A percentile compares a stretch with the other conserved stretches of the same genome.
These are phyloP conservation scores for Apiospora arundinis DNA, from an alignment of 2,329 filamentous ascomycete genomes.

Conservation along the genomic window DNA sequence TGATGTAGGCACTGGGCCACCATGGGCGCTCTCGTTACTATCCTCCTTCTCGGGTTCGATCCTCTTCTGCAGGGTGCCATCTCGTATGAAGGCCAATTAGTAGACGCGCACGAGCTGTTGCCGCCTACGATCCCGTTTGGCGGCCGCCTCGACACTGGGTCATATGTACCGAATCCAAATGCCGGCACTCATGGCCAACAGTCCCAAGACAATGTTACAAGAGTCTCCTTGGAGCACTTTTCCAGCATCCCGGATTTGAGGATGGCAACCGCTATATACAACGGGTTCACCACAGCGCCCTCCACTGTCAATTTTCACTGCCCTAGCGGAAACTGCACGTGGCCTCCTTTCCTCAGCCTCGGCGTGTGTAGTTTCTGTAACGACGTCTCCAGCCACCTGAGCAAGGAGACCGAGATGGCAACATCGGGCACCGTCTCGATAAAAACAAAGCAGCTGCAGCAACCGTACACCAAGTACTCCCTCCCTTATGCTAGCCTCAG, in stretches of 20 bases:
- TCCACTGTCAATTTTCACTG: conserved; percentile 3
- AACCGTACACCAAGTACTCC: not conserved
- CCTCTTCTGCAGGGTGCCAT: conserved; percentile 18
- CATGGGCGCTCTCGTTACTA: conserved; percentile 1
- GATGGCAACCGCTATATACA: conserved; percentile 12
- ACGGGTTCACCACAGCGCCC: not conserved
- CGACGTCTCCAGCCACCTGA: not conserved
- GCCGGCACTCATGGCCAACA: not conserved
- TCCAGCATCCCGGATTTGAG: conserved; percentile 15
- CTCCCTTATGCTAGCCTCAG: not conserved
- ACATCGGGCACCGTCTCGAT: not conserved
- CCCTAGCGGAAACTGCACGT: conserved; percentile 18
- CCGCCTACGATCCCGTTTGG: conserved; percentile 6
- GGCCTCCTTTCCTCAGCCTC: not conserved
- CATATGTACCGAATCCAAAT: not conserved
- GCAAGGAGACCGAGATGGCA: not conserved
- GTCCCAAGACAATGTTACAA: not conserved
- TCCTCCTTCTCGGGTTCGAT: conserved; percentile 18
- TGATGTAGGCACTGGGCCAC: conserved; percentile 14
- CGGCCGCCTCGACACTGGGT: conserved; percentile 9
- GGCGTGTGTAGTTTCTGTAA: conserved; percentile 16
- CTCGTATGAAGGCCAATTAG: not conserved
- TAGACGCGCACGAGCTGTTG: not conserved
- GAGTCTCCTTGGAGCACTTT: not conserved
- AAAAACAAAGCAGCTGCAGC: not conserved